These are phyloP conservation scores for Podospora conica DNA, from an alignment of 495 filamentous ascomycete genomes.

Conservation along the genomic window DNA sequence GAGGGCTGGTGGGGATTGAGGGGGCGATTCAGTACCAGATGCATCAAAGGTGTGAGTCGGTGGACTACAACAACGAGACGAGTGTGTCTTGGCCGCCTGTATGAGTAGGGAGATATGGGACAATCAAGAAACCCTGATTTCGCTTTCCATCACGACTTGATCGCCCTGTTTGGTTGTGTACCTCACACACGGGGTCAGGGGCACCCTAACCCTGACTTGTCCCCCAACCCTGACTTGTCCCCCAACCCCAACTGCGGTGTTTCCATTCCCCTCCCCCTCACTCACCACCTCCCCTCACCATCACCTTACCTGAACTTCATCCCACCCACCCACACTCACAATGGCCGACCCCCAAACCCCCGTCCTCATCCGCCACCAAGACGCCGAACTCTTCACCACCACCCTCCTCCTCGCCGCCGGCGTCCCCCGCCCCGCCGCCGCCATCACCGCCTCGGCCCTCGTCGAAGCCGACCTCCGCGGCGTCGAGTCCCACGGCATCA, in stretches of 20 bases:
- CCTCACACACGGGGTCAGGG: not conserved
- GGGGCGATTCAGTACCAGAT: slow-evolving; percentile 29
- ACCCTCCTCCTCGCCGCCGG: slow-evolving; percentile 51
- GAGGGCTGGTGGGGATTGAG: slow-evolving; percentile 15
- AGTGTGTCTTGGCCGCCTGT: slow-evolving; percentile 14
- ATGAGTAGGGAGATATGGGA: not conserved
- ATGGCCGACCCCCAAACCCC: slow-evolving; percentile 11
- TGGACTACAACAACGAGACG: slow-evolving; percentile 17
- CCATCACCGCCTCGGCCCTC: slow-evolving; percentile 55
- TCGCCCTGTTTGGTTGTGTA: not conserved
- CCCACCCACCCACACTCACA: not conserved
- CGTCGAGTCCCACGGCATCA: slow-evolving; percentile 72
- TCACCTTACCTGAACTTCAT: too few relatives aligned
- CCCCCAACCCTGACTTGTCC: too few relatives aligned
- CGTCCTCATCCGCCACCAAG: slow-evolving; percentile 11
- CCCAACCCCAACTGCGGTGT: too few relatives aligned
- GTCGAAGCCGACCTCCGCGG: slow-evolving; percentile 70
- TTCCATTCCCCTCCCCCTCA: too few relatives aligned
- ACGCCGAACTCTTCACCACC: slow-evolving; percentile 20
- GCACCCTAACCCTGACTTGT: too few relatives aligned
- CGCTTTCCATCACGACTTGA: too few relatives aligned
- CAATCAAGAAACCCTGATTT: too few relatives aligned
- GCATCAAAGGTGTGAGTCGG: slow-evolving; percentile 8
- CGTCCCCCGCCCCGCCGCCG: slow-evolving; percentile 49
- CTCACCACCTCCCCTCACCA: too few relatives aligned